A percentile compares a stretch with the other conserved stretches of the same genome.
Conservation (phyloP, 2,329 filamentous ascomycete species). For the Pseudogymnoascus sp. region DNA sequence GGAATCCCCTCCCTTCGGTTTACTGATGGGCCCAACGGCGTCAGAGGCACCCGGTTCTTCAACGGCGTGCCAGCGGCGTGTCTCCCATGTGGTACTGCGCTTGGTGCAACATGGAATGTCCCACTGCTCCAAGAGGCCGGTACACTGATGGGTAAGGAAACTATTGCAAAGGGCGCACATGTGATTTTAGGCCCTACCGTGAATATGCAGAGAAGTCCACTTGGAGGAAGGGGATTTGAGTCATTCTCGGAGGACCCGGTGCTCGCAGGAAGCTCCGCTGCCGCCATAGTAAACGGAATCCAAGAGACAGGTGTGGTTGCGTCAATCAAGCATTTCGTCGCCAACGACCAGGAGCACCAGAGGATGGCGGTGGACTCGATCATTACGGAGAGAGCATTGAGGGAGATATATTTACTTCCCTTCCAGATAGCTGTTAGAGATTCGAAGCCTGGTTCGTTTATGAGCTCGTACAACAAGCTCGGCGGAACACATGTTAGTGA, state of each 20-base stretch:
- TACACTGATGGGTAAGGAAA: conserved; percentile 54
- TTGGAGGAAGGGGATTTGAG: conserved; percentile 40
- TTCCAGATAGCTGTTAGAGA: conserved; percentile 37
- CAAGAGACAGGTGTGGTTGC: conserved; percentile 33
- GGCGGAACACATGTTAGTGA: conserved; percentile 49
- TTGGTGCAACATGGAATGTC: conserved; percentile 58
- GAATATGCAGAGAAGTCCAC: conserved; percentile 38
- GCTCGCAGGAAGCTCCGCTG: conserved; percentile 34
- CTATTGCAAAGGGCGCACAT: conserved; percentile 59
- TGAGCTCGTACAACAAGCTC: conserved; percentile 53
- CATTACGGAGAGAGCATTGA: conserved; percentile 29
- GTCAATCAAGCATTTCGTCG: conserved; percentile 38
- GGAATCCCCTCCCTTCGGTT: conserved; percentile 23
- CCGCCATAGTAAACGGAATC: conserved; percentile 33
- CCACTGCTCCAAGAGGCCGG: conserved; percentile 43
- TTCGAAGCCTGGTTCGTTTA: conserved; percentile 43
- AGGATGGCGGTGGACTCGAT: conserved; percentile 27
- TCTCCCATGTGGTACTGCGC: conserved; percentile 32
- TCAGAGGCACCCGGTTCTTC: conserved; percentile 25
- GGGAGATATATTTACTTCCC: conserved; percentile 36
- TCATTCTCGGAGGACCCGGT: conserved; percentile 39
- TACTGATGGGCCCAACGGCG: conserved; percentile 26
- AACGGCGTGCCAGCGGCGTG: conserved; percentile 34
- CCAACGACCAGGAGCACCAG: conserved; percentile 34
- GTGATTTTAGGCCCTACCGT: conserved; percentile 58